Evolutionary conservation across 2,329 filamentous ascomycete genomes (phyloP), one percentile per base, ranked within the genome.

Genomic region (Pezizomycotina sp.): DNA sequence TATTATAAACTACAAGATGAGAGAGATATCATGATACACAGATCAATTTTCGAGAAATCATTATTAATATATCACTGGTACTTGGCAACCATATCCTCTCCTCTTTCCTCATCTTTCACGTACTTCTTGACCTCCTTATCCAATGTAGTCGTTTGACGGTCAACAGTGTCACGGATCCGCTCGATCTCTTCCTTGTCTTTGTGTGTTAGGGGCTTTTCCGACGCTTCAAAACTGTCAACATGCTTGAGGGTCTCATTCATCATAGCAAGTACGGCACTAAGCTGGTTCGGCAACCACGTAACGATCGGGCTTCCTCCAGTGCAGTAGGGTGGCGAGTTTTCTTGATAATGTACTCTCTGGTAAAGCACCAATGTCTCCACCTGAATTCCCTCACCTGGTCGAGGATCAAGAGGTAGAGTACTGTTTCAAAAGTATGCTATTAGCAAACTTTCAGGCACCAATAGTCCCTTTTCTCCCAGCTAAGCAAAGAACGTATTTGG

Each of bases 331-430:
- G 77, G 12, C 61, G 62, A 1, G 75, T 83, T 52, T 71, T 69
- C 63, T 82, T 81, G 45, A 86, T 65, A 50, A 86, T 84, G 54
- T 86, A 86, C 62, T 84, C 78, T 41, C 78, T 66, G 2, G 77
- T 80, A 53, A 86, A 86, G 55, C 77, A 80, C 79, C 79, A 86
- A 57, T 86, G 79, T 5, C 79, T 64, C 76, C 78, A 86, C 42
- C 79, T 63, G 61, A 86, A 86, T 54, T 81, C 77, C 37, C 79
- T 69, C 6, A 86, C 76, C 56, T 83, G 73, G 54, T 86, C 66
- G 30, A 84, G 62, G 16, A 73, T 63, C 44, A 68, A 61, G 3
- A 79, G 61, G 60, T 76, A 80, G 3, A 75, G 23, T 4, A 42
- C 48, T 42, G 19, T 34, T 37, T 21, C 12, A 9, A 26, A 3